A percentile compares a stretch with the other conserved stretches of the same genome.
Conservation (phyloP, 2,329 filamentous ascomycete species). For the Phialocephala subalpina region DNA sequence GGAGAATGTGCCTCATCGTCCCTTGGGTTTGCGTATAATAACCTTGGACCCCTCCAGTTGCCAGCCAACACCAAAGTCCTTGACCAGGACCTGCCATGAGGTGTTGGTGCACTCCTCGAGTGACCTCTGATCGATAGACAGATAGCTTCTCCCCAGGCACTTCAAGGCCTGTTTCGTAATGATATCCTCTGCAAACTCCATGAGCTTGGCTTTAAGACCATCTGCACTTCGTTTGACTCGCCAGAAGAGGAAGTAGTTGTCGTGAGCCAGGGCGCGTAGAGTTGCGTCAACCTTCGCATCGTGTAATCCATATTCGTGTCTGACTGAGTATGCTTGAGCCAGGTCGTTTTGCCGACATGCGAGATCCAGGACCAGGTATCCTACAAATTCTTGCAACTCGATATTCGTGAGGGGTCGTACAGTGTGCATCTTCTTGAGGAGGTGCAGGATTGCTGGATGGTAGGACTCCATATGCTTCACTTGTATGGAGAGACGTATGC, state of each 20-base stretch:
- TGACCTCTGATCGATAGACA: conserved; percentile 73
- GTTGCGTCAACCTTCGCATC: conserved; percentile 75
- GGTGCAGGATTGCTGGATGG: conserved; percentile 82
- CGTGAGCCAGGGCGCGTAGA: conserved; percentile 75
- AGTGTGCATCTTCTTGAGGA: conserved; percentile 76
- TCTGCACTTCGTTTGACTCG: conserved; percentile 76
- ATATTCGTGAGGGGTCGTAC: conserved; percentile 71
- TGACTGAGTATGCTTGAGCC: conserved; percentile 74
- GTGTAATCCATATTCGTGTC: conserved; percentile 65
- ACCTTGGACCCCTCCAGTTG: conserved; percentile 76
- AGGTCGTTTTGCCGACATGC: conserved; percentile 84
- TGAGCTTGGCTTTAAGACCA: conserved; percentile 78
- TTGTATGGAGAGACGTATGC: conserved; percentile 83
- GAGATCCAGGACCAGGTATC: conserved; percentile 85
- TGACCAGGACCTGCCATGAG: conserved; percentile 75
- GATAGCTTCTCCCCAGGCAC: conserved; percentile 84
- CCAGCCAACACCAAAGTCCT: conserved; percentile 83
- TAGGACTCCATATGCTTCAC: conserved; percentile 87
- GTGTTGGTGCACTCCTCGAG: conserved; percentile 74
- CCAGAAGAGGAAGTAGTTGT: conserved; percentile 85
- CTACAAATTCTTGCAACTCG: conserved; percentile 80
- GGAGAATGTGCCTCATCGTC: conserved; percentile 42
- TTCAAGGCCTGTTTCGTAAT: conserved; percentile 82
- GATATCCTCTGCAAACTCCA: conserved; percentile 82
- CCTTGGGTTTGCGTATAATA: conserved; percentile 73